Percentiles rank a stretch among this genome's conserved stretches.
These are phyloP conservation scores for Tolypocladium paradoxum DNA, from an alignment of 2,329 filamentous ascomycete genomes.

Conservation along the genomic window DNA sequence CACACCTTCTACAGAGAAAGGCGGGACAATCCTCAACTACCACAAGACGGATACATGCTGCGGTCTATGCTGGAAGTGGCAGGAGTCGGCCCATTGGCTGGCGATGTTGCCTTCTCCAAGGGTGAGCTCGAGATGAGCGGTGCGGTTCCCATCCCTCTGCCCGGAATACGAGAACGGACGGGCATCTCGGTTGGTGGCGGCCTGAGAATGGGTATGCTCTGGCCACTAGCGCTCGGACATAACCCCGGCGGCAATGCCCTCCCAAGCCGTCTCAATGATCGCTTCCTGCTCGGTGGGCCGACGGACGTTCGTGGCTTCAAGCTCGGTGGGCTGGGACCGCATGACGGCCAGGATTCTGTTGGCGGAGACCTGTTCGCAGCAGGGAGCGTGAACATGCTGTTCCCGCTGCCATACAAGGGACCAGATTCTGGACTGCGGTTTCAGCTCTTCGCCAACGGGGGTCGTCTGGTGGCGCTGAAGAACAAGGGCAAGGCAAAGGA, in stretches of 20 bases:
- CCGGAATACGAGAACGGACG: constrained; percentile 55
- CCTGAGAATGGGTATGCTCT: constrained; percentile 71
- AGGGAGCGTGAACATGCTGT: constrained; percentile 71
- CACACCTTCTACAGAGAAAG: constrained; percentile 73
- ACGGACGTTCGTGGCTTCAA: constrained; percentile 93
- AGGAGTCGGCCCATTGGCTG: constrained; percentile 70
- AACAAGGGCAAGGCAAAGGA: constrained; percentile 39
- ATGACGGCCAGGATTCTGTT: constrained; percentile 74
- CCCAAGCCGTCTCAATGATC: constrained; percentile 79
- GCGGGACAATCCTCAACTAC: constrained; percentile 76
- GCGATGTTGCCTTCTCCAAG: constrained; percentile 91
- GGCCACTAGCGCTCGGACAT: constrained; percentile 61
- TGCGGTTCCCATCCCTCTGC: constrained; percentile 63
- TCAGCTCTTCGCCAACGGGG: constrained; percentile 86
- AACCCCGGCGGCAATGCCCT: constrained; percentile 38
- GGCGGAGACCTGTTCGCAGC: constrained; percentile 90
- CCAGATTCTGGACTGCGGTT: constrained; percentile 76
- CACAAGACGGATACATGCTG: constrained; percentile 69
- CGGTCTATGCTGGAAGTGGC: constrained; percentile 76
- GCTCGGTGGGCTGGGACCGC: constrained; percentile 77
- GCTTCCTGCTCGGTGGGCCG: constrained; percentile 88
- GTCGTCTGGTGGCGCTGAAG: constrained; percentile 68
- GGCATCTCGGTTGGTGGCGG: constrained; percentile 77
- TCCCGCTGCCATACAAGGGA: constrained; percentile 74
- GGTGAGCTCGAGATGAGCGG: constrained; percentile 74